Conservation (phyloP, 2,329 filamentous ascomycete genomes). For the Paecilomyces formosus region DNA sequence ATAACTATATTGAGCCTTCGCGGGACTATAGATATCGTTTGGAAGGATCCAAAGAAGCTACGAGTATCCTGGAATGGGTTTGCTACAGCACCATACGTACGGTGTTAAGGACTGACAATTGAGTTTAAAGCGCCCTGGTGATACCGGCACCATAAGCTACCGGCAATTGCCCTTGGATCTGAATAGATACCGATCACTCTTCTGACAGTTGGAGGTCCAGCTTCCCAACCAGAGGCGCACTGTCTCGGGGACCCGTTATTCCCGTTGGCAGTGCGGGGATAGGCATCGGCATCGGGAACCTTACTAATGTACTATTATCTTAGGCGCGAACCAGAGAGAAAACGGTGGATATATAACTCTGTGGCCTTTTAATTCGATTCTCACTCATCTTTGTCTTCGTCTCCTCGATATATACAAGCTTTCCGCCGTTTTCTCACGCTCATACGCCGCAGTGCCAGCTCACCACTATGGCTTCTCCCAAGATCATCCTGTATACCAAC, state of each 20-base stretch:
- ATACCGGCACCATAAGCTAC: too few relatives aligned
- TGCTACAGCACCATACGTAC: too few relatives aligned
- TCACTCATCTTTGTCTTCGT: background rate
- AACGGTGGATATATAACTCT: background rate
- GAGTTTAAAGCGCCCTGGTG: too few relatives aligned
- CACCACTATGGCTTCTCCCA: conserved; percentile 27
- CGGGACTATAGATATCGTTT: background rate
- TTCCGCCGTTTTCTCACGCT: background rate
- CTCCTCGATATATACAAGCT: background rate
- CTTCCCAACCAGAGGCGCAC: background rate
- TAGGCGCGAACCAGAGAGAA: background rate
- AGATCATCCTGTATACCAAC: conserved; percentile 65
- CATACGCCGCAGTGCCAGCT: background rate
- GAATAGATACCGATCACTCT: background rate
- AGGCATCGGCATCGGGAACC: background rate
- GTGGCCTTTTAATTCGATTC: background rate
- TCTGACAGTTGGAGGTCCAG: background rate
- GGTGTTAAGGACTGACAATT: too few relatives aligned
- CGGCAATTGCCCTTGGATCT: background rate
- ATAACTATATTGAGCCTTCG: background rate
- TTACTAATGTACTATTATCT: background rate
- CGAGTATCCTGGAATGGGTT: too few relatives aligned
- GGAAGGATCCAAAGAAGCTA: background rate
- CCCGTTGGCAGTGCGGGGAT: background rate
- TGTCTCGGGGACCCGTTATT: background rate